A percentile compares a stretch with the other conserved stretches of the same genome.
These are phyloP conservation scores for Penicillium verrucosum DNA, from an alignment of 2,329 filamentous ascomycete species.

Conservation along the genomic window DNA sequence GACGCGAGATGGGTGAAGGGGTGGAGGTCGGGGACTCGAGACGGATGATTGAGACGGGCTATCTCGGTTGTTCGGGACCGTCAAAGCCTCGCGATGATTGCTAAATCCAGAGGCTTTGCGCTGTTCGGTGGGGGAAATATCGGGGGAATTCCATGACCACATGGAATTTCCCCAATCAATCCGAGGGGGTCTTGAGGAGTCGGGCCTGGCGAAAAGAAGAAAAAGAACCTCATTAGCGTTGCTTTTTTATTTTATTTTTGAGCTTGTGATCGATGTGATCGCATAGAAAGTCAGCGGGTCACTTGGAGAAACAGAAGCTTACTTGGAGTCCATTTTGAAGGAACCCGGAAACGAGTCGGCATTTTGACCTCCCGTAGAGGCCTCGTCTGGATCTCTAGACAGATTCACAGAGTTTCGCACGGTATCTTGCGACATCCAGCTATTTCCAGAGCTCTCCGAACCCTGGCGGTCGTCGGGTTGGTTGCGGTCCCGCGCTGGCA, in stretches of 20 bases:
- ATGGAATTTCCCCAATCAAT: slow-evolving; percentile 32
- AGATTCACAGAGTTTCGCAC: slow-evolving; percentile 31
- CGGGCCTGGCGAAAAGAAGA: slow-evolving; percentile 18
- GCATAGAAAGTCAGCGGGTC: not conserved
- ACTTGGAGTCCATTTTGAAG: slow-evolving; percentile 30
- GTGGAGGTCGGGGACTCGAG: slow-evolving; percentile 23
- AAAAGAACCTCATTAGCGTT: not conserved
- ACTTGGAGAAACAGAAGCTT: slow-evolving; percentile 19
- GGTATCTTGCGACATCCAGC: slow-evolving; percentile 41
- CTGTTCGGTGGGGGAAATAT: slow-evolving; percentile 39
- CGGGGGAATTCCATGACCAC: slow-evolving; percentile 37
- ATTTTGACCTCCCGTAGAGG: slow-evolving; percentile 26
- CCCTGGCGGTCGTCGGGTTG: slow-evolving; percentile 37
- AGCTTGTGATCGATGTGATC: not conserved
- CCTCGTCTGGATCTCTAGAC: slow-evolving; percentile 20
- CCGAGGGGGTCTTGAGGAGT: slow-evolving; percentile 19
- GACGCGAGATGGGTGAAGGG: slow-evolving; percentile 20
- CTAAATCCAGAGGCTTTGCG: slow-evolving; percentile 34
- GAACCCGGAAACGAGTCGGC: slow-evolving; percentile 27
- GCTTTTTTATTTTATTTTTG: not conserved
- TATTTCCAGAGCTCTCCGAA: slow-evolving; percentile 41
- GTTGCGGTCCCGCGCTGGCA: slow-evolving; percentile 36
- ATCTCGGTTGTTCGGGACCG: slow-evolving; percentile 31
- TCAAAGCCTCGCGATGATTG: slow-evolving; percentile 36
- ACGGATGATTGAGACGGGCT: slow-evolving; percentile 21